A percentile compares a stretch with the other conserved stretches of the same genome.
Evolutionary conservation across 306 rosid species (phyloP).

Genomic region (Vachellia collinsii): DNA sequence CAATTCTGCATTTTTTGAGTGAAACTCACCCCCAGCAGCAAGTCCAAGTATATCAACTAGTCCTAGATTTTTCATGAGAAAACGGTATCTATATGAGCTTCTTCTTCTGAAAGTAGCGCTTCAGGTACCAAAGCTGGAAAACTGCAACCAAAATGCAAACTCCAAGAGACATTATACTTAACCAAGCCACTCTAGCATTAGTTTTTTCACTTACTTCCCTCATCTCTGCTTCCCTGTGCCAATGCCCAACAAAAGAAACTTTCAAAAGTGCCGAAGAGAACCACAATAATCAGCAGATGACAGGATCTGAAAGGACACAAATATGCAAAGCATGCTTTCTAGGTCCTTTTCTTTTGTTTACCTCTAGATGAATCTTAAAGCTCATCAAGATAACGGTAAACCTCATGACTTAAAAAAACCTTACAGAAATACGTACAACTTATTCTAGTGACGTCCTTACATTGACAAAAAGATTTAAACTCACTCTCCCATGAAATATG

Average conservation of each 20-base stretch:
- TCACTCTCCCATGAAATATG: neutral
- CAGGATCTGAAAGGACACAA: neutral
- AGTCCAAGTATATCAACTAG: constrained; percentile 28
- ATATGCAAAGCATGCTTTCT: neutral
- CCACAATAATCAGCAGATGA: constrained; percentile 7
- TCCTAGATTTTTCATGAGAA: constrained; percentile 29
- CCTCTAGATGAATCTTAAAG: neutral
- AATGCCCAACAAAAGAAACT: constrained; percentile 36
- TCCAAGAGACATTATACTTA: constrained; percentile 56
- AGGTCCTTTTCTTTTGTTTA: neutral
- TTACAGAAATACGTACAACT: neutral
- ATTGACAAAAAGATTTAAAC: neutral
- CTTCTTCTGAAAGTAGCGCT: constrained; percentile 59
- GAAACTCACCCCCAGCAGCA: constrained; percentile 21
- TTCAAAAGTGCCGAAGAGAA: constrained; percentile 17
- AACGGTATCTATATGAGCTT: constrained; percentile 63
- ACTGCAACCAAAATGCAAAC: constrained; percentile 48
- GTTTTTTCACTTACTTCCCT: constrained; percentile 66
- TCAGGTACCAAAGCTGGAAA: constrained; percentile 49
- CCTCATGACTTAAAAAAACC: neutral
- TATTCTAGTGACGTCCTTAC: neutral
- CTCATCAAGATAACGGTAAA: neutral
- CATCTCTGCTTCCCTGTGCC: constrained; percentile 64
- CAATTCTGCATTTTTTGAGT: neutral
- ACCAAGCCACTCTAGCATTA: constrained; percentile 60